Conservation (phyloP, 768 basidiomycete genomes). For the Pleurotus pulmonarius region DNA sequence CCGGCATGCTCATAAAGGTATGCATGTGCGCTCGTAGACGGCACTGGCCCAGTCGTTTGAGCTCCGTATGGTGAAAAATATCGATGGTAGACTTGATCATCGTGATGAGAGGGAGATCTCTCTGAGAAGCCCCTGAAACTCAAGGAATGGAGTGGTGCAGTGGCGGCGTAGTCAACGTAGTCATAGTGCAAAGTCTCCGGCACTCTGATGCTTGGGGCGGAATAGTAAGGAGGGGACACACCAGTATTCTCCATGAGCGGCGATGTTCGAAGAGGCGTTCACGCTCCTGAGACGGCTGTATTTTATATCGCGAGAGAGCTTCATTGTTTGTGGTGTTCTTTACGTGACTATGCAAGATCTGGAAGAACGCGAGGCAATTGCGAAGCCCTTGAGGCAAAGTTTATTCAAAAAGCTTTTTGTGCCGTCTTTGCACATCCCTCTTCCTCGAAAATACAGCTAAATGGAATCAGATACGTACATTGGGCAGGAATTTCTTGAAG, state of each 20-base stretch:
- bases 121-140: slow-evolving; percentile 42
- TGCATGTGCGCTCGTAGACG: slow-evolving; percentile 34
- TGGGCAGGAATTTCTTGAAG: too few species aligned
- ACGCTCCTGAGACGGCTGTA: neutral
- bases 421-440: too few species aligned
- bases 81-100: slow-evolving; percentile 37
- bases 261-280: slow-evolving; percentile 6
- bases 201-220: neutral
- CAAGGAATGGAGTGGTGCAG: slow-evolving; percentile 8
- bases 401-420: neutral
- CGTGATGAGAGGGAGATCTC: slow-evolving; percentile 45
- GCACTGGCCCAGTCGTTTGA: slow-evolving; percentile 23
- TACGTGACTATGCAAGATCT: neutral
- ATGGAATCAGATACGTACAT: too few species aligned
- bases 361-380: slow-evolving; percentile 1
- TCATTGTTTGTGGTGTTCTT: neutral
- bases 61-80: slow-evolving; percentile 40
- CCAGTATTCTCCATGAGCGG: neutral
- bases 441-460: too few species aligned
- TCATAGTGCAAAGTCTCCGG: neutral
- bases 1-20: slow-evolving; percentile 23
- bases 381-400: slow-evolving; percentile 2
- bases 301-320: slow-evolving; percentile 2
- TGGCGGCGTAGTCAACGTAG: slow-evolving; percentile 1
- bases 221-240: neutral